phyloP scores from a whole-genome alignment of 306 rosid genomes.

The Pyrus pyrifolia region DNA sequence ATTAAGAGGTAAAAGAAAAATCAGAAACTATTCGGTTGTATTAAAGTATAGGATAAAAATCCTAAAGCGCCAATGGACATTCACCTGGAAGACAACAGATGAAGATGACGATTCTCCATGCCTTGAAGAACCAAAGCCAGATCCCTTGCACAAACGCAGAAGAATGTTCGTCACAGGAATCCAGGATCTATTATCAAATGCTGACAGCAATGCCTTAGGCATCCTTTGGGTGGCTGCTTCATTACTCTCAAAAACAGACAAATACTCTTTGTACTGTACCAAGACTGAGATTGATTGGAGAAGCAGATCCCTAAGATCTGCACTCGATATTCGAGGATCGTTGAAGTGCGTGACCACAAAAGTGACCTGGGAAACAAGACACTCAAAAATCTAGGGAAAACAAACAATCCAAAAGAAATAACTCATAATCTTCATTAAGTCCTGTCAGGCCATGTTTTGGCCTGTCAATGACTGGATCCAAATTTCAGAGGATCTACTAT shows the following conservation, averaged over 20 bases:
- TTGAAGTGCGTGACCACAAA: conserved; percentile 91
- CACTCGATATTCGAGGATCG: conserved; percentile 90
- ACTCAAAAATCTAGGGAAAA: neutral
- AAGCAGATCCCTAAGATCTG: conserved; percentile 91
- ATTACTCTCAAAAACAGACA: conserved; percentile 80
- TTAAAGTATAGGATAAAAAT: neutral
- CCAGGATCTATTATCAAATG: conserved; percentile 98
- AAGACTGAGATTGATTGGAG: conserved; percentile 91
- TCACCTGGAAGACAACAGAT: conserved; percentile 66
- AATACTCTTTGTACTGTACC: conserved; percentile 83
- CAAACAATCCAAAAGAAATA: neutral
- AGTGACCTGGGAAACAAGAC: conserved; percentile 60
- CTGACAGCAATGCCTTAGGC: conserved; percentile 80
- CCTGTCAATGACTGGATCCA: neutral
- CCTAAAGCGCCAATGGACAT: neutral
- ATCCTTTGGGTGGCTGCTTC: conserved; percentile 71
- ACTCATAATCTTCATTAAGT: neutral
- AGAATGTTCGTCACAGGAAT: conserved; percentile 87
- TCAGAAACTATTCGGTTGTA: conserved; percentile 24
- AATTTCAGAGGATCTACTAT: neutral
- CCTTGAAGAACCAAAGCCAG: conserved; percentile 84
- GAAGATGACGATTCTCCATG: conserved; percentile 88
- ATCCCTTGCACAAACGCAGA: conserved; percentile 84
- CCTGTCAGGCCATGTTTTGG: neutral
- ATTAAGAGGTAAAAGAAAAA: conserved; percentile 17